phyloP scores from a whole-genome alignment of 257 asterid genomes.

The Petunia axillaris region DNA sequence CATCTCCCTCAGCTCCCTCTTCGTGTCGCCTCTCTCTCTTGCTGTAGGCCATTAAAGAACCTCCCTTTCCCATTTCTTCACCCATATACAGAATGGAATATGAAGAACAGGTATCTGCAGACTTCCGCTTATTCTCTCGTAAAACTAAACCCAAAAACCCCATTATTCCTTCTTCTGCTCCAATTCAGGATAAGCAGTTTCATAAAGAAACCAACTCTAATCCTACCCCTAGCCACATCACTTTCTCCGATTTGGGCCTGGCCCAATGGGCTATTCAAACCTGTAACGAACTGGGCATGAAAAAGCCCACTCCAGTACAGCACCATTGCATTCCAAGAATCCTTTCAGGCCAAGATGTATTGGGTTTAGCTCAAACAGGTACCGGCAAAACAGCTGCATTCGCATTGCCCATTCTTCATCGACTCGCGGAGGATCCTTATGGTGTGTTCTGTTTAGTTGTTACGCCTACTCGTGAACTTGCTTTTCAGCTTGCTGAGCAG shows the following conservation, averaged over 20 bases:
- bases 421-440: slow-evolving; percentile 69
- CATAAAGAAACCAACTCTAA: slow-evolving; percentile 59
- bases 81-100: slow-evolving; percentile 17
- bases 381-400: slow-evolving; percentile 95
- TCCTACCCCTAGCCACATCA: slow-evolving; percentile 56
- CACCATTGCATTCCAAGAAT: slow-evolving; percentile 89
- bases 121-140: slow-evolving; percentile 63
- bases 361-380: slow-evolving; percentile 94
- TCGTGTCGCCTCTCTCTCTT: no score
- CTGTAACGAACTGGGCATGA: slow-evolving; percentile 90
- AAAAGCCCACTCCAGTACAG: slow-evolving; percentile 89
- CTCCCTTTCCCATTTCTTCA: no score
- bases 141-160: slow-evolving; percentile 31
- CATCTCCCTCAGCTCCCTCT: no score
- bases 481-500: slow-evolving; percentile 91
- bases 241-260: slow-evolving; percentile 83
- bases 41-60: no score
- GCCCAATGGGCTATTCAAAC: slow-evolving; percentile 78
- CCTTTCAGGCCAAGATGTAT: slow-evolving; percentile 78
- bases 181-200: slow-evolving; percentile 27
- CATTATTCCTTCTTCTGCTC: background rate
- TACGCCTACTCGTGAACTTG: slow-evolving; percentile 94
- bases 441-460: slow-evolving; percentile 90
- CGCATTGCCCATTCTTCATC: slow-evolving; percentile 85
- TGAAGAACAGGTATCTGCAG: slow-evolving; percentile 47